Percentiles rank a stretch among this genome's conserved stretches.
Conservation (phyloP, 805 yeast genomes). For the Hanseniaspora pseudoguilliermondii region DNA sequence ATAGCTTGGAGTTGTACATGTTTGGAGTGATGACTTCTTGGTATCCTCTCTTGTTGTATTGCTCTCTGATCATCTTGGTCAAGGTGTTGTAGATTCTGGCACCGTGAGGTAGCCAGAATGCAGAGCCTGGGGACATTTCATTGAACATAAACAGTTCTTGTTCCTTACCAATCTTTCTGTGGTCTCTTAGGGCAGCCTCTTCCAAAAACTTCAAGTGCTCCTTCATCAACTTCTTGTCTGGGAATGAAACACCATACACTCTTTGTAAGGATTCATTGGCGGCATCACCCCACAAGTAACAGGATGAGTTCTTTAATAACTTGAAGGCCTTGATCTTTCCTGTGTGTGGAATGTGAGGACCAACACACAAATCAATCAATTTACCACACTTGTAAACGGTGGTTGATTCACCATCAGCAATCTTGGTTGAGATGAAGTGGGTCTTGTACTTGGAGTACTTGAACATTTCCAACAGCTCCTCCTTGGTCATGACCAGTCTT, state of each 20-base stretch:
- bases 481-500: conserved; percentile 84
- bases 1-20: conserved; percentile 91
- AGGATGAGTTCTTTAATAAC: conserved; percentile 86
- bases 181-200: conserved; percentile 93
- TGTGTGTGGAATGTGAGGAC: conserved; percentile 96
- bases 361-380: conserved; percentile 89
- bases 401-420: conserved; percentile 91
- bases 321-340: conserved; percentile 92
- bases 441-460: conserved; percentile 91
- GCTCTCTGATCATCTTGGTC: conserved; percentile 63
- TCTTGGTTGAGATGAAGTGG: conserved; percentile 68
- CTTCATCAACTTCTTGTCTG: conserved; percentile 91
- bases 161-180: conserved; percentile 89
- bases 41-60: conserved; percentile 87
- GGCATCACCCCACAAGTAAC: conserved; percentile 89
- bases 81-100: conserved; percentile 89
- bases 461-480: conserved; percentile 84
- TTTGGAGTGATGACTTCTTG: conserved; percentile 98
- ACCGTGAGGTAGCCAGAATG: conserved; percentile 99
- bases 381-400: conserved; percentile 98
- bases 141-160: conserved; percentile 92
- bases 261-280: conserved; percentile 91
- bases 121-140: conserved; percentile 95
- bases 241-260: conserved; percentile 95
- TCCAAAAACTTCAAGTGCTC: conserved; percentile 87